Evolutionary conservation across 2,329 filamentous ascomycete species (phyloP), one percentile per base, ranked within the genome.

Genomic region (Geosmithia morbida): DNA sequence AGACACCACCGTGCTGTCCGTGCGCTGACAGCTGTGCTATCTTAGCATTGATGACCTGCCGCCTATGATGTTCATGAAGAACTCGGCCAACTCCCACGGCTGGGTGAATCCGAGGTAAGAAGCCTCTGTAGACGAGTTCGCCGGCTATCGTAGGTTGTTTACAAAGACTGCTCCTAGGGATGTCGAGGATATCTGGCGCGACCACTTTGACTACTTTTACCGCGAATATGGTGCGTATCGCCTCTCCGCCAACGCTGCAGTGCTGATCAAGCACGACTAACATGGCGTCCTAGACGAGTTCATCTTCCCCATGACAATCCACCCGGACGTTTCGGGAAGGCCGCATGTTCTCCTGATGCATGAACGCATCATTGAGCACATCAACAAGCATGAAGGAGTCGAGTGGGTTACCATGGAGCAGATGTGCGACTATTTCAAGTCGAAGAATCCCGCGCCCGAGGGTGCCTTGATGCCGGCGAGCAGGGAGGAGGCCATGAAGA

Each of bases 301-400:
- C 51, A 74, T 86, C 45, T 87, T 87, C 54, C 83, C 84, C 0
- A 83, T 87, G 62, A 87, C 83, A 0, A 81, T 87, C 37, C 83
- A 87, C 59, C 83, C 83, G 0, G 83, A 87, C 55, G 79, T 84
- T 0, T 80, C 75, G 2, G 84, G 83, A 0, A 70, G 81, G n/a
- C 83, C 83, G 1, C 83, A 87, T 61, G 83, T 79, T 1, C 55
- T 87, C 26, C 64, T 85, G 7, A 85, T 86, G 81, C 79, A 85
- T 52, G 81, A 87, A 61, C 56, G 59, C 47, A 49, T 66, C 29
- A 85, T 86, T 51, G 79, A 86, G 52, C 69, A 84, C 48, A 82
- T 86, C 56, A 84, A 80, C 47, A 69, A 66, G 47, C 70, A 74
- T 19, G 70, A 72, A 45, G 70, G 77, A 2, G 75, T 83, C 0